Percentiles rank a stretch among this genome's conserved stretches.
These are phyloP conservation scores for Inonotus hispidus DNA, from an alignment of 1,284 basidiomycete genomes.

Conservation along the genomic window DNA sequence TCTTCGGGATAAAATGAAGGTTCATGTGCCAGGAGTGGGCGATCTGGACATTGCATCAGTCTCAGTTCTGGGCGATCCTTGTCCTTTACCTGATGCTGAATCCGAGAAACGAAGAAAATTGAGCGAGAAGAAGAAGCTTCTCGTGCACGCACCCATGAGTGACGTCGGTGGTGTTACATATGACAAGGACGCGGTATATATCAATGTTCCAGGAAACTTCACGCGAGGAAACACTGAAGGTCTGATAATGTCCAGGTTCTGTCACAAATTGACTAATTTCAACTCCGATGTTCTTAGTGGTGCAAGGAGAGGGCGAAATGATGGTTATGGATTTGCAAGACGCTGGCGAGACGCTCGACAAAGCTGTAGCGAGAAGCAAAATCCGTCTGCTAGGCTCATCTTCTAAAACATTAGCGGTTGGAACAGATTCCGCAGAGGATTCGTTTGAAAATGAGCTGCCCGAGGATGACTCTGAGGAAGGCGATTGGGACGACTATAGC, in stretches of 20 bases:
- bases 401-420: conserved; percentile 7
- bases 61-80: conserved; percentile 83
- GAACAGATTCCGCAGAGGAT: background rate
- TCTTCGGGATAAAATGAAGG: conserved; percentile 72
- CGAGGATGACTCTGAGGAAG: background rate
- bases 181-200: conserved; percentile 98
- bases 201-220: conserved; percentile 95
- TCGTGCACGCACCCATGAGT: conserved; percentile 98
- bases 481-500: conserved; percentile 12
- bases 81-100: conserved; percentile 88
- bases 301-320: conserved; percentile 84
- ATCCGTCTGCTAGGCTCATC: conserved; percentile 87
- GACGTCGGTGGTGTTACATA: conserved; percentile 96
- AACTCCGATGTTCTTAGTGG: conserved; percentile 41
- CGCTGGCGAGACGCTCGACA: conserved; percentile 76
- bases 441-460: conserved; percentile 1
- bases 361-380: conserved; percentile 74
- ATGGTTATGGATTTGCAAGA: conserved; percentile 99
- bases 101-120: conserved; percentile 91
- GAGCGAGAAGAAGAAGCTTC: conserved; percentile 89
- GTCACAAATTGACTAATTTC: conserved; percentile 19
- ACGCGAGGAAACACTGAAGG: conserved; percentile 63
- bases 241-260: conserved; percentile 28
- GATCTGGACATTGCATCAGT: conserved; percentile 77
- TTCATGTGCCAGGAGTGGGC: conserved; percentile 95